Evolutionary conservation across 163 green algal genomes (phyloP).

Genomic region (Chloroidium sp.): DNA sequence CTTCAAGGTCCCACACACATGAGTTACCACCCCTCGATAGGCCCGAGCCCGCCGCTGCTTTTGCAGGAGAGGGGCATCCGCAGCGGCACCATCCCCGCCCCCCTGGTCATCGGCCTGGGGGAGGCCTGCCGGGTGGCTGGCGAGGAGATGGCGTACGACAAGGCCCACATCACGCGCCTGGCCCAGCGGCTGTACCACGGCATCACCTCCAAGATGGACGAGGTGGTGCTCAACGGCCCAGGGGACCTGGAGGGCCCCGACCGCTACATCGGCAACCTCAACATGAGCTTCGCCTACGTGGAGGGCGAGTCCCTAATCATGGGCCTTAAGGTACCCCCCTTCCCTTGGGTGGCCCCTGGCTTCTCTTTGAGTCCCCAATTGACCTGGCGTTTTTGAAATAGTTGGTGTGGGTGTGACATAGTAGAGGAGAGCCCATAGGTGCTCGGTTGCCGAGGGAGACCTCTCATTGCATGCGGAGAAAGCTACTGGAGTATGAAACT

Average conservation of each 20-base stretch:
- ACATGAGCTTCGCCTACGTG: constrained; percentile 96
- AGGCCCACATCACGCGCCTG: constrained; percentile 32
- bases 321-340: constrained; percentile 72
- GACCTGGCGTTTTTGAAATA: too few relatives aligned
- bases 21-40: too few relatives aligned
- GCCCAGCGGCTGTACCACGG: constrained; percentile 69
- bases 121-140: constrained; percentile 72
- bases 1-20: too few relatives aligned
- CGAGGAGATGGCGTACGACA: constrained; percentile 60
- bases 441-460: too few relatives aligned
- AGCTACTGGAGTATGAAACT: background rate
- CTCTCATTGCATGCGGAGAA: background rate
- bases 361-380: too few relatives aligned
- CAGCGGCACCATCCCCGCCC: constrained; percentile 83
- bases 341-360: background rate
- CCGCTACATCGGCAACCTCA: constrained; percentile 93
- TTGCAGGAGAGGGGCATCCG: constrained; percentile 86
- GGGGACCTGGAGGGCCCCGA: constrained; percentile 31
- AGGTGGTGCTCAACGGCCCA: constrained; percentile 85
- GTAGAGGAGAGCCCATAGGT: too few relatives aligned
- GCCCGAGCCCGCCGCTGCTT: background rate
- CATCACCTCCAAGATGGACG: constrained; percentile 62
- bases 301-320: constrained; percentile 96
- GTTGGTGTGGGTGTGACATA: too few relatives aligned
- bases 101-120: constrained; percentile 86